These are phyloP conservation scores for Phanerochaete sordida DNA, from an alignment of 768 basidiomycete genomes.

Conservation along the genomic window DNA sequence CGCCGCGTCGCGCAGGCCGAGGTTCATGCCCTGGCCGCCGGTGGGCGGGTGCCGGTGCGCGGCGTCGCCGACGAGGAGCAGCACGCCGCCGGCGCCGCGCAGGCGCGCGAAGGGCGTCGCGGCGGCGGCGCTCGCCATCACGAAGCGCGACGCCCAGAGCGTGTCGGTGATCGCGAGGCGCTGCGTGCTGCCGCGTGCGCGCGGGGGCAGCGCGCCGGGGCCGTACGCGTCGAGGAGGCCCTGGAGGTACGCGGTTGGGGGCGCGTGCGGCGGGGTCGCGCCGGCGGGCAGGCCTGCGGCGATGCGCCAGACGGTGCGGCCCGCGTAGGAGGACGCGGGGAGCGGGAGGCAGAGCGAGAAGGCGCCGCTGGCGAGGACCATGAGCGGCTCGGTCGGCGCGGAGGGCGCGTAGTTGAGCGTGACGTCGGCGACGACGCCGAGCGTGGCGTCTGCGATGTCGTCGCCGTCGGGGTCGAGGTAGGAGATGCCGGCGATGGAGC, in stretches of 20 bases:
- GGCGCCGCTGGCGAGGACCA: conserved; percentile 27
- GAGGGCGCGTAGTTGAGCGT: conserved; percentile 25
- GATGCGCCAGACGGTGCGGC: conserved; percentile 35
- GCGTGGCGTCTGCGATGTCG: conserved; percentile 23
- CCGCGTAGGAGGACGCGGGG: conserved; percentile 23
- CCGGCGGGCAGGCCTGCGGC: conserved; percentile 37
- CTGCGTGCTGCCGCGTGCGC: conserved; percentile 20
- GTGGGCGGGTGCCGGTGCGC: conserved; percentile 53
- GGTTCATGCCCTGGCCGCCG: conserved; percentile 58
- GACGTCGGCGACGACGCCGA: conserved; percentile 48
- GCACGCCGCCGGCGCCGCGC: conserved; percentile 15
- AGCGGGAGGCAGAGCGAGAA: conserved; percentile 36
- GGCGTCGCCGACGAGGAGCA: conserved; percentile 41
- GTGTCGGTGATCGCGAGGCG: conserved; percentile 32
- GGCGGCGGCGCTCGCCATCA: conserved; percentile 41
- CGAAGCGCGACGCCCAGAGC: conserved; percentile 46
- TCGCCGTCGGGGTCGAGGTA: conserved; percentile 41
- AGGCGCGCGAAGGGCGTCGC: conserved; percentile 34
- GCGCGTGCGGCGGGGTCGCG: conserved; percentile 33
- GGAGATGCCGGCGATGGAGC: conserved; percentile 35
- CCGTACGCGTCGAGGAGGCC: conserved; percentile 38
- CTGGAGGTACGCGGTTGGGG: conserved; percentile 41
- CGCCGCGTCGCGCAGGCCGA: conserved; percentile 53
- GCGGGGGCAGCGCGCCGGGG: conserved; percentile 32
- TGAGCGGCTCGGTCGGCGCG: conserved; percentile 17